Evolutionary conservation across 2,329 filamentous ascomycete species (phyloP).

Genomic region (Alternaria burnsii): DNA sequence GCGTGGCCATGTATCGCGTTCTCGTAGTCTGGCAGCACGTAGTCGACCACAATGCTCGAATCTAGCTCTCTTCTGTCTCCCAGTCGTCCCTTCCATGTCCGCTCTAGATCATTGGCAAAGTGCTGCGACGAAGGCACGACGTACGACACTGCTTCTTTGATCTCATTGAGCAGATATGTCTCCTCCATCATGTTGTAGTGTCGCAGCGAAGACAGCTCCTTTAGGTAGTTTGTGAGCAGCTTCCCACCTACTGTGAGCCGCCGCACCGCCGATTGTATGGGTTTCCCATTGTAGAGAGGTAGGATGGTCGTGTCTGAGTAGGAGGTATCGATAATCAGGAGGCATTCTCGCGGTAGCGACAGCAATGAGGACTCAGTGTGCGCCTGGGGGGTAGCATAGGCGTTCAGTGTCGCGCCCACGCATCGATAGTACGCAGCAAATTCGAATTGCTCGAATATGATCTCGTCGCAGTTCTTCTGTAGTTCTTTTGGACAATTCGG

Average conservation of each 20-base stretch:
- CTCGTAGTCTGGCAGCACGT: slow-evolving; percentile 85
- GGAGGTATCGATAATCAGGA: slow-evolving; percentile 89
- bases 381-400: slow-evolving; percentile 67
- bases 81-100: slow-evolving; percentile 73
- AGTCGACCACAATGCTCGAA: slow-evolving; percentile 78
- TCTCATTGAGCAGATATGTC: slow-evolving; percentile 90
- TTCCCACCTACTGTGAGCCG: slow-evolving; percentile 92
- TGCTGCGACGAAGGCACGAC: slow-evolving; percentile 69
- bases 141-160: slow-evolving; percentile 90
- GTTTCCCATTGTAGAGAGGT: slow-evolving; percentile 80
- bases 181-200: slow-evolving; percentile 98
- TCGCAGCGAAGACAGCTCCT: slow-evolving; percentile 85
- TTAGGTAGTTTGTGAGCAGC: slow-evolving; percentile 90
- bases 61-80: slow-evolving; percentile 65
- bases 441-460: slow-evolving; percentile 96
- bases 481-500: slow-evolving; percentile 82
- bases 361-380: slow-evolving; percentile 54
- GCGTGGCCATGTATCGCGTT: slow-evolving; percentile 71
- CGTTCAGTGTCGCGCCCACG: slow-evolving; percentile 76
- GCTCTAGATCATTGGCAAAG: slow-evolving; percentile 80
- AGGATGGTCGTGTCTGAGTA: slow-evolving; percentile 94
- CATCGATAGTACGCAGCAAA: slow-evolving; percentile 86
- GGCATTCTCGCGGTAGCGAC: slow-evolving; percentile 73
- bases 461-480: slow-evolving; percentile 91
- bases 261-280: slow-evolving; percentile 81